Evolutionary conservation across 495 filamentous ascomycete genomes (phyloP), one percentile per base, ranked within the genome.

Genomic region (Talaromyces ruber): DNA sequence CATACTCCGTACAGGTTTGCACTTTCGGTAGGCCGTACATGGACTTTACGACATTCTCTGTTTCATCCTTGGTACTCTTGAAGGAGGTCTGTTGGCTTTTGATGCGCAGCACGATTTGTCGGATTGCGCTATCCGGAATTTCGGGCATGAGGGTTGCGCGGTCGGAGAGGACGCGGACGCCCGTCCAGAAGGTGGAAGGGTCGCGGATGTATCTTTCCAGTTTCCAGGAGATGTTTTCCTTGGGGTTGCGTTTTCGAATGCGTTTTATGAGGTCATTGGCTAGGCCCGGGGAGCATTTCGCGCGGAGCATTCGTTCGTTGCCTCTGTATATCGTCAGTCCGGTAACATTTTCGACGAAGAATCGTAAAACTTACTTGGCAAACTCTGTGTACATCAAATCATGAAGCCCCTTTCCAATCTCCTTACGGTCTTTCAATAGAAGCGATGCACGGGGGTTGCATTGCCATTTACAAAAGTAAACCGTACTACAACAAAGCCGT

Each of bases 41-140:
- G 8, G 16, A 8, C 34, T 39, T 39, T 39, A 5, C 14, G 34
- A 34, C 12, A 37, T 29, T 61, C 26, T 4, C 37, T 26, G n/a
- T 6, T 34, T 11, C 18, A 28, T 58, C 22, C 30, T 24, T 37
- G 29, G n/a, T 7, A 22, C 22, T 22, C 28, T 60, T 57, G 12
- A 39, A 39, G 26, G 72, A 76, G 14, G 71, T 67, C 76, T 97
- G 93, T 65, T 79, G 70, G 62, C 85, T 89, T 6, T 79, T 74
- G 57, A 97, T 84, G 65, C 82, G 79, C 30, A 97, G 82, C 14
- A 93, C 80, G 21, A 83, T 85, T 75, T 97, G 93, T 39, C 87
- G 81, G 7, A 90, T 61, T 21, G 74, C 77, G 32, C 78, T 72
- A 25, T 79, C 76, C 9, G 77, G 66, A 3, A 79, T 45, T 24